Base-by-base conservation (phyloP, 108 stramenopile genomes). In the Ochromonas danica region DNA sequence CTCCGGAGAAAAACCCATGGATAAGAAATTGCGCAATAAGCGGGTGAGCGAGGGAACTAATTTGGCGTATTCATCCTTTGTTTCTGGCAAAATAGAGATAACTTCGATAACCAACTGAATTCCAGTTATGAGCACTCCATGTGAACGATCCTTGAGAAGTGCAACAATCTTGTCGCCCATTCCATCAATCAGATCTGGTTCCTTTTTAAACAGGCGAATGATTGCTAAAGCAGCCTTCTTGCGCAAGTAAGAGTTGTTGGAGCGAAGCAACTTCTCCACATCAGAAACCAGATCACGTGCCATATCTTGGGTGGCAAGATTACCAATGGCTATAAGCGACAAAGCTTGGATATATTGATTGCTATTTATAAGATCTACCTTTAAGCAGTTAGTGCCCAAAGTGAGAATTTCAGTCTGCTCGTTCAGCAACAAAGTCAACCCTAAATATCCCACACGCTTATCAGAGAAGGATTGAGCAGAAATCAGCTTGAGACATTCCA, bases 391-490 rank as follows among this genome's bases (percentile, higher is more conserved):
- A 38, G 95, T 94, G 6, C 94, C 90, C 10, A 99, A 92, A 90
- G 96, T 99, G 67, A 99, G 89, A n/a, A 99, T 97, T 71, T 98
- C 97, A 35, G 96, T 92, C 78, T 95, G 89, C 86, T 98, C 96
- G 0, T 93, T 92, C 31, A 99, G 90, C 63, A 99, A 90, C 67
- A 99, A 90, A 90, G 95, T 94, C 88, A 97, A 93, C 2, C 81
- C 93, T 10, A 89, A 85, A 67, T 89, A 88, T 17, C 98, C 97
- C 77, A 98, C 96, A 70, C 98, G 91, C 80, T 99, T 99, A 84
- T 98, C 98, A 57, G 90, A 93, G 75, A 96, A 99, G 78, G 93
- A 91, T 27, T 94, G 95, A 1, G 94, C 94, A n/a, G 98, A 96
- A 43, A 95, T 96, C 30, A 99, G 89, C 86, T 97, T 97, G 83